These are phyloP conservation scores for Neofusicoccum kwambonambiense DNA, from an alignment of 2,329 filamentous ascomycete species.

Conservation along the genomic window DNA sequence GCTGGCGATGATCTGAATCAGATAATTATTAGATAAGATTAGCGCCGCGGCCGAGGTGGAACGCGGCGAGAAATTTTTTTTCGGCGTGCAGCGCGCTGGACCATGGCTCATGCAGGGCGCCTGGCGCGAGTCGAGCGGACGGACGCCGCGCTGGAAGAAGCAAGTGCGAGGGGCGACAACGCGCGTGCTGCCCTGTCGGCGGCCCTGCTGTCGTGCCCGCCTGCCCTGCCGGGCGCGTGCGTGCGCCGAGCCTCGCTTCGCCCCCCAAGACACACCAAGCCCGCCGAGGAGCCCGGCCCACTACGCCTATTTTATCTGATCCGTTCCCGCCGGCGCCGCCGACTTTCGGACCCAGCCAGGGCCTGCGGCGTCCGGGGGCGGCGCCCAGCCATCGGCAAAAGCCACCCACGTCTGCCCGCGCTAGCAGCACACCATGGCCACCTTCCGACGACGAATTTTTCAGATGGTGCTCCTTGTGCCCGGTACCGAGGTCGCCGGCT, in stretches of 20 bases:
- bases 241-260: constrained; percentile 9
- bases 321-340: constrained; percentile 4
- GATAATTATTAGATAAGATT: constrained; percentile 21
- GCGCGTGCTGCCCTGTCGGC: not conserved
- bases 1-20: constrained; percentile 17
- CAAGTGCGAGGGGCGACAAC: not conserved
- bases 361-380: not conserved
- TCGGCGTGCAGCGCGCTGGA: not conserved
- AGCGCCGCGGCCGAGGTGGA: constrained; percentile 7
- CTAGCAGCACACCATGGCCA: not conserved
- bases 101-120: not conserved
- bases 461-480: not conserved
- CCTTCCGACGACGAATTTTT: not conserved
- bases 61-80: constrained; percentile 15
- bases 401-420: constrained; percentile 1
- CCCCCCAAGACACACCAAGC: not conserved
- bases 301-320: constrained; percentile 13
- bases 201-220: not conserved
- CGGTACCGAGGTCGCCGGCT: not conserved
- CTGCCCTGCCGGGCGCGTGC: not conserved
- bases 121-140: not conserved
- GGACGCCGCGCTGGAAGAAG: constrained; percentile 6
- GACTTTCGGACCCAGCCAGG: not conserved
- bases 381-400: not conserved
- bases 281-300: not conserved